These are phyloP conservation scores for Erysimum pusillum DNA, from an alignment of 441 rosid species.

Conservation along the genomic window DNA sequence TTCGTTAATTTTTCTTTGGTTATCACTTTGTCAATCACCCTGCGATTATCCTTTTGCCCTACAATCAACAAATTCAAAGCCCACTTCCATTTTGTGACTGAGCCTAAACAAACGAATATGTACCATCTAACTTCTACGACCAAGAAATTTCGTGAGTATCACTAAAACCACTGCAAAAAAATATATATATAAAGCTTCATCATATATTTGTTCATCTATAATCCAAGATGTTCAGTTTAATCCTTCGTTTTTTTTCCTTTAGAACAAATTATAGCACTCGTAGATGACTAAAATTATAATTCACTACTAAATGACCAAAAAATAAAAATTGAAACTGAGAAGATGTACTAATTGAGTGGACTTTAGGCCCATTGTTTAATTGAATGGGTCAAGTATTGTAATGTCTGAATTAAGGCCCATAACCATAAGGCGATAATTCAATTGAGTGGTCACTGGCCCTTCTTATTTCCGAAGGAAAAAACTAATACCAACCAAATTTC, in stretches of 20 bases:
- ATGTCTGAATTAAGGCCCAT: neutral
- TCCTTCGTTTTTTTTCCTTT: too few relatives aligned
- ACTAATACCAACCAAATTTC: too few relatives aligned
- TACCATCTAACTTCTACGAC: too few relatives aligned
- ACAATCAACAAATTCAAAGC: neutral
- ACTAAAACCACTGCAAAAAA: too few relatives aligned
- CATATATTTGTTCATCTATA: too few relatives aligned
- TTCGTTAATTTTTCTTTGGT: conserved; percentile 2
- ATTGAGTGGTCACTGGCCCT: neutral
- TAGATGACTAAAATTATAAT: too few relatives aligned
- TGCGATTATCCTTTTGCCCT: neutral
- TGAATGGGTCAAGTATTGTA: neutral
- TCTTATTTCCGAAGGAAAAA: neutral
- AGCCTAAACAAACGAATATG: neutral
- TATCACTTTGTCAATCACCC: conserved; percentile 25
- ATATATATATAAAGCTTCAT: too few relatives aligned
- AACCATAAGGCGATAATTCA: neutral
- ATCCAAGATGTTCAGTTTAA: too few relatives aligned
- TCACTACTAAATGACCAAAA: too few relatives aligned
- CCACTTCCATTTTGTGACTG: neutral
- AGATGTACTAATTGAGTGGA: neutral
- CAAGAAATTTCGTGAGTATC: too few relatives aligned
- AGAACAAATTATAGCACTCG: too few relatives aligned
- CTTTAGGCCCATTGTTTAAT: neutral
- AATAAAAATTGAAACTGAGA: too few relatives aligned